Evolutionary conservation across 345 rosid genomes (phyloP).

Genomic region (Brassica carinata): DNA sequence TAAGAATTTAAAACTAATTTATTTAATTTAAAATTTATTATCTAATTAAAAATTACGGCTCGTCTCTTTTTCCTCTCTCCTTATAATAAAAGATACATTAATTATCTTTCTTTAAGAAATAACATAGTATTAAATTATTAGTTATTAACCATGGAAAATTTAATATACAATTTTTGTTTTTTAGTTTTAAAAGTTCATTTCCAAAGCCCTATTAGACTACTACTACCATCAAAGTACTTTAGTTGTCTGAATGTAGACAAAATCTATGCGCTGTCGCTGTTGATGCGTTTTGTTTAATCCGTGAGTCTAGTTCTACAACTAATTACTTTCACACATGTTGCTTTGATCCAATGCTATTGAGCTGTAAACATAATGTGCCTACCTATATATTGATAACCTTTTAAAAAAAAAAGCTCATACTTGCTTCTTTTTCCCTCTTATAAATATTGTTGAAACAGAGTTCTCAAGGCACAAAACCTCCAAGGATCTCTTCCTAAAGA

Average conservation of each 20-base stretch:
- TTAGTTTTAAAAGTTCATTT: not conserved
- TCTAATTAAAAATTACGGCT: not conserved
- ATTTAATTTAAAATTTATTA: too few species aligned
- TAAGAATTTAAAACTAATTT: too few species aligned
- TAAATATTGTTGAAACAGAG: constrained; percentile 35
- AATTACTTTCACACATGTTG: not conserved
- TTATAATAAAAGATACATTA: too few species aligned
- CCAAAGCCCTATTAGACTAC: too few species aligned
- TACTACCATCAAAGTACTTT: not conserved
- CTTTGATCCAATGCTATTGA: not conserved
- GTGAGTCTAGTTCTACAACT: not conserved
- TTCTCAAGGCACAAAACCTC: constrained; percentile 47
- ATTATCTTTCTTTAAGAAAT: not conserved
- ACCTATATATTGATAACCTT: not conserved
- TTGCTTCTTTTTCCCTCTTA: not conserved
- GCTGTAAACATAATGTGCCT: constrained; percentile 9
- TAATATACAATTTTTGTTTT: too few species aligned
- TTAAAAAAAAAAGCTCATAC: not conserved
- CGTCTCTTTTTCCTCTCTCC: not conserved
- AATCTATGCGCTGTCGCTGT: constrained; percentile 16
- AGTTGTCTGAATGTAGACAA: not conserved
- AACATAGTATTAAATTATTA: not conserved
- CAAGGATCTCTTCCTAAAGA: constrained; percentile 51
- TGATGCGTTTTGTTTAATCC: constrained; percentile 27
- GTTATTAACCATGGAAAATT: not conserved